These are phyloP conservation scores for Entomortierella lignicola DNA, from an alignment of 192 early-diverging fungal species.

Conservation along the genomic window DNA sequence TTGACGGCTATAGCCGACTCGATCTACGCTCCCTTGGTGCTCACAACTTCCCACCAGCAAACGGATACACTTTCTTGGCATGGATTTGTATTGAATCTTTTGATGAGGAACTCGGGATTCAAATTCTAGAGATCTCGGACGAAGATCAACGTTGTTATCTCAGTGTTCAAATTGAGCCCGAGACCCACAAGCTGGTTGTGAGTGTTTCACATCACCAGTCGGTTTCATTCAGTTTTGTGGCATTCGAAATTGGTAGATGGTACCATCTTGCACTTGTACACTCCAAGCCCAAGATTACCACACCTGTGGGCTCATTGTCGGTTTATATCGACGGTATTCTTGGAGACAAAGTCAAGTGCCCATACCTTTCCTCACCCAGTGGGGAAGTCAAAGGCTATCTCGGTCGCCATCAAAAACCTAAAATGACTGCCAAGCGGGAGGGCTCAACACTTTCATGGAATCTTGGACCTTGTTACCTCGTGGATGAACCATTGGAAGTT, in stretches of 20 bases:
- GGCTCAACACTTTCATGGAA: conserved; percentile 64
- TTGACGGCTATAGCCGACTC: conserved; percentile 62
- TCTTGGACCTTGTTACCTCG: conserved; percentile 72
- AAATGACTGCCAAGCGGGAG: conserved; percentile 40
- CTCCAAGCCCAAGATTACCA: conserved; percentile 60
- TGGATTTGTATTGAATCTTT: conserved; percentile 73
- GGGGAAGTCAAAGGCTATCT: conserved; percentile 55
- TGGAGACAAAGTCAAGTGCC: conserved; percentile 64
- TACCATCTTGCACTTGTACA: conserved; percentile 78
- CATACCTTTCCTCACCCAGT: conserved; percentile 62
- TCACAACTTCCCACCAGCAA: conserved; percentile 66
- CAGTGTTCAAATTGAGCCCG: conserved; percentile 58
- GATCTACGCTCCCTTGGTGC: conserved; percentile 56
- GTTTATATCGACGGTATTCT: conserved; percentile 74
- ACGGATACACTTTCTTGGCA: conserved; percentile 68
- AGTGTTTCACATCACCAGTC: conserved; percentile 59
- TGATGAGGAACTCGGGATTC: conserved; percentile 56
- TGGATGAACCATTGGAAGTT: conserved; percentile 70
- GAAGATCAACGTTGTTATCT: conserved; percentile 59
- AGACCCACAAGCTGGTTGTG: conserved; percentile 58
- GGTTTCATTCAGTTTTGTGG: conserved; percentile 56
- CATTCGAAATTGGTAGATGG: conserved; percentile 70
- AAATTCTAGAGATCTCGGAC: conserved; percentile 62
- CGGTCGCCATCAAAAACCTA: conserved; percentile 55
- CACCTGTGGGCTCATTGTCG: conserved; percentile 56